Base-by-base conservation (phyloP, 148 eudicot species). In the Cornus controversa region DNA sequence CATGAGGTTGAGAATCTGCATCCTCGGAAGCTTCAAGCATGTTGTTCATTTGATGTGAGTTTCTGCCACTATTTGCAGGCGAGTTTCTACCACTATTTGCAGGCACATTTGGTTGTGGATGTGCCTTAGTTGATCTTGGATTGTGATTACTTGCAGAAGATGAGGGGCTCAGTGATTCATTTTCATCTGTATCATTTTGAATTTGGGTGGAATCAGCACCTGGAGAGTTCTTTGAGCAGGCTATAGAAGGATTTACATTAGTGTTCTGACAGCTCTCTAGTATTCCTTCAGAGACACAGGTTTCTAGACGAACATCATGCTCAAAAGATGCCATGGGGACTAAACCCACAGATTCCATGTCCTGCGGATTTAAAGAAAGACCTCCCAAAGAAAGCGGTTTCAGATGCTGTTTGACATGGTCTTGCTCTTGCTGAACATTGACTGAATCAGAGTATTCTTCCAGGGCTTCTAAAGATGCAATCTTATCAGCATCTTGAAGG, bases 361-460 rank as follows among this genome's bases (percentile, higher is more conserved):
- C 85, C 73, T 67, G 81, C 68, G 82, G 72, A 85, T 84, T 76
- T 72, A 78, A 81, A 34, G 87, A 80, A 84, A 70, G 80, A 8
- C 62, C 76, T 34, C 76, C 88, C 29, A 78, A 42, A 76, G 85
- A 84, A 78, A 63, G 73, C 37, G 80, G 78, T 60, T 76, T 77
- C 34, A 60, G 76, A 69, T 77, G 78, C 68, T 72, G 84, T 80
- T 82, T 74, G 25, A 66, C 78, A 45, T 34, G 75, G 54, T 77
- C 76, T 75, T 70, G 82, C 66, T 79, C 80, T 76, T 77, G 70
- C 75, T 77, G 73, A n/a, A 69, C 73, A 74, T 73, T 74, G 74
- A 71, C 37, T 57, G 80, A 70, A 65, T 66, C 67, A 54, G 64
- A 73, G 68, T 8, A 58, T 28, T 65, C 71, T 74, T 74, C 72